Evolutionary conservation across 1,284 basidiomycete genomes (phyloP), one percentile per base, ranked within the genome.

Genomic region (Rhodotorula glutinis): DNA sequence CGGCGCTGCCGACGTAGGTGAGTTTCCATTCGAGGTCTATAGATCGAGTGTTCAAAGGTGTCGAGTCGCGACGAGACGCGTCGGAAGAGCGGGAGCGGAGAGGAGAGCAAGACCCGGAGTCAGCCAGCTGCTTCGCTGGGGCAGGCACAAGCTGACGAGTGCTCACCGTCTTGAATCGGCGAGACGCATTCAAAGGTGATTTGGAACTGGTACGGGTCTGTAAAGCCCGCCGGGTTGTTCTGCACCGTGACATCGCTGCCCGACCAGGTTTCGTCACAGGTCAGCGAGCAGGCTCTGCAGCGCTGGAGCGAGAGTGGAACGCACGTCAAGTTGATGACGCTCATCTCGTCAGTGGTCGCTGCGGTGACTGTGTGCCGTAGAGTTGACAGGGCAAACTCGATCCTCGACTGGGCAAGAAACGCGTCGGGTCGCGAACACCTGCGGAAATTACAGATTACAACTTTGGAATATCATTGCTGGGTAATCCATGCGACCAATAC

Each of bases 121-220:
- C 51, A 30, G 59, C 44, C 16, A 30, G n/a, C 1, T 9, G 38
- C 14, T n/a, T n/a, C n/a, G 7, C 8, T 25, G 49, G 58, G 40
- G 17, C 4, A 38, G 46, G 27, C 21, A 43, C 25, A 53, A 13
- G 17, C 49, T 23, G 16, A 14, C 23, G 54, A 10, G 21, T 19
- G 30, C 66, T 7, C 57, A 91, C 92, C 93, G 76, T 98, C 94
- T 76, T 89, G 87, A 60, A 98, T 83, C 16, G 88, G 87, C 11
- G 93, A 89, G 74, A 98, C 94, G 79, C 94, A 98, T 79, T 98
- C 96, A 75, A 98, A 99, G 1, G 93, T 96, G 78, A 99, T 93
- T 74, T 91, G 87, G 80, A 98, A 97, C 74, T 87, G 85, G 81
- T 98, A 98, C 47, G 88, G 84, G 76, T 98, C 94, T 25, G 87